phyloP scores from a whole-genome alignment of 176 grass and related monocot genomes.

The Saccharum officinarum region DNA sequence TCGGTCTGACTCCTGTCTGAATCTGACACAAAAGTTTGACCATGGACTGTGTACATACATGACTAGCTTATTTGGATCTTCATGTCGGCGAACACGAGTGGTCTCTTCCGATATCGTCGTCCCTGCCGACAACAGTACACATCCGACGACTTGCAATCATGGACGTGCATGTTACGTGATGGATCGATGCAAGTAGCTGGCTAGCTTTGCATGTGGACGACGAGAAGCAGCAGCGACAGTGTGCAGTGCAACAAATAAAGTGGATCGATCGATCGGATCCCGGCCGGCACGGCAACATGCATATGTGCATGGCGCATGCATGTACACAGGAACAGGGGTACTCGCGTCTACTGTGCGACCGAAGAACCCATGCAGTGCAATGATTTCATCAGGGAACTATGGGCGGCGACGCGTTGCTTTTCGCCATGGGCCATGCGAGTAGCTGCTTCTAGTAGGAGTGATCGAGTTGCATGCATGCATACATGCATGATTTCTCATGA shows the following conservation, averaged over 20 bases:
- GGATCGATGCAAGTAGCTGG: not conserved
- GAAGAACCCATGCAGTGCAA: no score
- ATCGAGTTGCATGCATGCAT: not conserved
- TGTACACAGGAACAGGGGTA: no score
- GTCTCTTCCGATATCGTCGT: no score
- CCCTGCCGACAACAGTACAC: not conserved
- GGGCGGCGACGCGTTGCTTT: no score
- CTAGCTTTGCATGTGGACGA: not conserved
- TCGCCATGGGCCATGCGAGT: no score
- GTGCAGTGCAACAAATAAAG: no score
- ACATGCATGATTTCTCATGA: not conserved
- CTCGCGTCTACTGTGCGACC: no score
- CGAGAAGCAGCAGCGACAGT: not conserved
- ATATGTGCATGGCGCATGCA: no score
- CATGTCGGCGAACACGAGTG: slow-evolving; percentile 1
- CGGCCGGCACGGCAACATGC: no score
- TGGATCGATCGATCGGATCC: no score
- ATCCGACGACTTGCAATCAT: not conserved
- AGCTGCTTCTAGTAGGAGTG: no score
- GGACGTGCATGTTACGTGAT: not conserved
- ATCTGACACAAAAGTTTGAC: not conserved
- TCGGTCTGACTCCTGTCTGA: not conserved
- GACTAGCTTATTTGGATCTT: not conserved
- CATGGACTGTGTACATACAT: not conserved
- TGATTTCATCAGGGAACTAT: no score